Conservation (phyloP, 805 yeast species). For the Debaryomyces hansenii region DNA sequence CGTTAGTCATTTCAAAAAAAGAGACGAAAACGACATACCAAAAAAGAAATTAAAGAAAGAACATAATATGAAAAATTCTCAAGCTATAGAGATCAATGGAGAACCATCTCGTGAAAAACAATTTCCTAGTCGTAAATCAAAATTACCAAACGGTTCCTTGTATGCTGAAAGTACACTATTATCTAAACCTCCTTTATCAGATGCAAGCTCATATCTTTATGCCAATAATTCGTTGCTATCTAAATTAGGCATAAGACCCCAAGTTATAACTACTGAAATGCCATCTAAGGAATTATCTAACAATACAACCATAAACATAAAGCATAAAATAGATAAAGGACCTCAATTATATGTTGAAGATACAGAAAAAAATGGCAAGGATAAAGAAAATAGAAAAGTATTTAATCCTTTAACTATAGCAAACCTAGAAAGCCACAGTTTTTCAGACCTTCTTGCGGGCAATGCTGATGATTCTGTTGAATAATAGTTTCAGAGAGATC, state of each 20-base stretch:
- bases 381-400: slow-evolving; percentile 16
- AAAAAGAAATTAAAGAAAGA: background rate
- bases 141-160: slow-evolving; percentile 32
- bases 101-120: slow-evolving; percentile 4
- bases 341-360: slow-evolving; percentile 5
- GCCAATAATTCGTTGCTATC: slow-evolving; percentile 36
- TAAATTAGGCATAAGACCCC: slow-evolving; percentile 42
- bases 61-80: background rate
- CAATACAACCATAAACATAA: slow-evolving; percentile 6
- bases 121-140: slow-evolving; percentile 22
- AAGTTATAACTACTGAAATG: slow-evolving; percentile 34
- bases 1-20: slow-evolving; percentile 23
- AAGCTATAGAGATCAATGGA: background rate
- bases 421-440: slow-evolving; percentile 27
- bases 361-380: slow-evolving; percentile 4
- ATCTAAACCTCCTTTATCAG: slow-evolving; percentile 13
- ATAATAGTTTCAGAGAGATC: background rate
- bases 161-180: slow-evolving; percentile 35
- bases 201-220: slow-evolving; percentile 29
- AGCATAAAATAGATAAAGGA: slow-evolving; percentile 4
- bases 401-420: slow-evolving; percentile 28
- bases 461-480: slow-evolving; percentile 17
- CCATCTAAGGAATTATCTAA: slow-evolving; percentile 14
- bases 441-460: slow-evolving; percentile 11
- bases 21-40: slow-evolving; percentile 12